Percentiles rank a stretch among this genome's conserved stretches.
Conservation (phyloP, 805 yeast genomes). For the Barnettozyma populi region DNA sequence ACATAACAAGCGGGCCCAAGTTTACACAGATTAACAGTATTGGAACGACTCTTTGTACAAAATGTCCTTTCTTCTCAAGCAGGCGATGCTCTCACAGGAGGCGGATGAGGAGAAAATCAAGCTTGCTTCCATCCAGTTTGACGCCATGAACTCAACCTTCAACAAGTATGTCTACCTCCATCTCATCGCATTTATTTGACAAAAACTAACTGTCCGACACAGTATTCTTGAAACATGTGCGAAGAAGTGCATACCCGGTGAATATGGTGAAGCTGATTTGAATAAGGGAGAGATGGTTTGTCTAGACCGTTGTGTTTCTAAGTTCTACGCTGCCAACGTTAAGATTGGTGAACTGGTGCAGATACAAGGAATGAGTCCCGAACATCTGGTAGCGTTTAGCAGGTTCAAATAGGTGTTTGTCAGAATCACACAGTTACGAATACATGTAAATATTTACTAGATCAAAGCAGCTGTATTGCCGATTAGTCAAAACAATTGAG, state of each 20-base stretch:
- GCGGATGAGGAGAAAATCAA: conserved; percentile 57
- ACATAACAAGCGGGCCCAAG: not conserved
- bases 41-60: not conserved
- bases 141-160: conserved; percentile 55
- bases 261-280: conserved; percentile 79
- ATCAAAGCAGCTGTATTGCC: not conserved
- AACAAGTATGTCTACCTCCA: conserved; percentile 30
- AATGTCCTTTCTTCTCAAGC: conserved; percentile 60
- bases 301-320: conserved; percentile 79
- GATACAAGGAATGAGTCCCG: conserved; percentile 20
- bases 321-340: conserved; percentile 70
- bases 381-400: conserved; percentile 18
- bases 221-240: conserved; percentile 59
- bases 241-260: conserved; percentile 76
- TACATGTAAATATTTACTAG: conserved; percentile 1
- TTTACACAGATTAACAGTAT: not conserved
- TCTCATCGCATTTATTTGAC: not conserved
- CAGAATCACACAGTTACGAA: not conserved
- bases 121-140: conserved; percentile 62
- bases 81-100: conserved; percentile 39
- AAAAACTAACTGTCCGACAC: not conserved
- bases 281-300: conserved; percentile 82
- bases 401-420: conserved; percentile 9
- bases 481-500: too few species aligned
- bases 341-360: conserved; percentile 45